Conservation (phyloP, 345 rosid species). For the Cardamine chenopodiifolia region DNA sequence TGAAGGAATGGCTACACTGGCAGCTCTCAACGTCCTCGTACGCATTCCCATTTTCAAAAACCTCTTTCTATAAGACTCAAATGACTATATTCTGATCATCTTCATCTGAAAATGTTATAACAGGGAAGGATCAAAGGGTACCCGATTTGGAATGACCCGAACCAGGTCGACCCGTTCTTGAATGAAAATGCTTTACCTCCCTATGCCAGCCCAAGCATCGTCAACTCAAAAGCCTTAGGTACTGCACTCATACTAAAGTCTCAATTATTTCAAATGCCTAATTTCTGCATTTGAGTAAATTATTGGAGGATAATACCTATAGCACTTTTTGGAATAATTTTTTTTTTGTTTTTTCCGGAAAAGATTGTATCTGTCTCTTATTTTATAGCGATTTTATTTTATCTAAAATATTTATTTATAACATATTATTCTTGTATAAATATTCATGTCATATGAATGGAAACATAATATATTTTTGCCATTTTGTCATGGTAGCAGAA, state of each 20-base stretch:
- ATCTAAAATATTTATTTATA: no score
- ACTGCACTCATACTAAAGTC: background rate
- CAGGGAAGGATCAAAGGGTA: slow-evolving; percentile 94
- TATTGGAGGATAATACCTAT: no score
- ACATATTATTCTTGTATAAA: no score
- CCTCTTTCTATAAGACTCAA: background rate
- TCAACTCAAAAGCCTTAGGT: slow-evolving; percentile 86
- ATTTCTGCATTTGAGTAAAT: no score
- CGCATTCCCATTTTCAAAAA: slow-evolving; percentile 20
- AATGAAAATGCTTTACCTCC: slow-evolving; percentile 80
- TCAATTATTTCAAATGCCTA: background rate
- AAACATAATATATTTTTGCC: no score
- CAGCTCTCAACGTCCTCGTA: slow-evolving; percentile 94
- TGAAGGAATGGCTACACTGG: slow-evolving; percentile 97
- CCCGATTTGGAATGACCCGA: slow-evolving; percentile 80
- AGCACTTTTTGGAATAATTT: no score
- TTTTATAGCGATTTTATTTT: no score
- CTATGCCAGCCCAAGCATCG: slow-evolving; percentile 83
- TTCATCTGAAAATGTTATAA: slow-evolving; percentile 26
- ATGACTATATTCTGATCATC: background rate
- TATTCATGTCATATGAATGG: no score
- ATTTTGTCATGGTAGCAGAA: no score
- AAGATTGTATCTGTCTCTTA: no score
- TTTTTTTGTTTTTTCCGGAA: no score
- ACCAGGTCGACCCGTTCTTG: slow-evolving; percentile 78